Conservation (phyloP, 305 asterid species). For the Fraxinus dipetala region DNA sequence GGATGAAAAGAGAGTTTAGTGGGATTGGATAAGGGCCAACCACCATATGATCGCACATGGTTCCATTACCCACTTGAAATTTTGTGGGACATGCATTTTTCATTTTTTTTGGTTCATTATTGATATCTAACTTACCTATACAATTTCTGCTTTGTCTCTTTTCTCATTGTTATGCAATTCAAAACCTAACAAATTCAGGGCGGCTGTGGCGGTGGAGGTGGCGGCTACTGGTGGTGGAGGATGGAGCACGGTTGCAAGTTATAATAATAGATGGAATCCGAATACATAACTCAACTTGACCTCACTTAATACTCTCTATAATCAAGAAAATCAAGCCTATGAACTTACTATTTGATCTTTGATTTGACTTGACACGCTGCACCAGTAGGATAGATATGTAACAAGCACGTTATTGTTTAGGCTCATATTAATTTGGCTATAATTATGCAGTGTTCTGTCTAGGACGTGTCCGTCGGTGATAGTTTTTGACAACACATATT, state of each 20-base stretch:
- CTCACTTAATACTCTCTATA: not conserved
- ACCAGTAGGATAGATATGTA: not conserved
- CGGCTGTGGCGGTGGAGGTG: slow-evolving; percentile 10
- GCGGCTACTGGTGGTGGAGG: slow-evolving; percentile 20
- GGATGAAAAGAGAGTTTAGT: slow-evolving; percentile 45
- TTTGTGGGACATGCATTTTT: slow-evolving; percentile 35
- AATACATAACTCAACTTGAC: not conserved
- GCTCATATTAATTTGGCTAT: not conserved
- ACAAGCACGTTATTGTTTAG: not conserved
- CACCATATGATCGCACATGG: slow-evolving; percentile 97
- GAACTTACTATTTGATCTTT: not conserved
- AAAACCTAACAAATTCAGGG: not conserved
- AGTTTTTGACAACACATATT: not conserved
- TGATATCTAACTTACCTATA: slow-evolving; percentile 5
- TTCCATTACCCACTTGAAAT: slow-evolving; percentile 52
- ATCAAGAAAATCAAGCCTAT: not conserved
- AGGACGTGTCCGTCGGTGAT: not conserved
- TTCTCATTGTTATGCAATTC: slow-evolving; percentile 24
- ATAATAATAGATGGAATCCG: not conserved
- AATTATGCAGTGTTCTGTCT: not conserved
- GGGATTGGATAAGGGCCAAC: slow-evolving; percentile 71
- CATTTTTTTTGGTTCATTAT: slow-evolving; percentile 34
- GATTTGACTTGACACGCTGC: not conserved
- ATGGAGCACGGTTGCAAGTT: not conserved
- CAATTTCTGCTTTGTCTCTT: slow-evolving; percentile 14